Conservation (phyloP, 805 yeast species). For the Komagataella ulmi region DNA sequence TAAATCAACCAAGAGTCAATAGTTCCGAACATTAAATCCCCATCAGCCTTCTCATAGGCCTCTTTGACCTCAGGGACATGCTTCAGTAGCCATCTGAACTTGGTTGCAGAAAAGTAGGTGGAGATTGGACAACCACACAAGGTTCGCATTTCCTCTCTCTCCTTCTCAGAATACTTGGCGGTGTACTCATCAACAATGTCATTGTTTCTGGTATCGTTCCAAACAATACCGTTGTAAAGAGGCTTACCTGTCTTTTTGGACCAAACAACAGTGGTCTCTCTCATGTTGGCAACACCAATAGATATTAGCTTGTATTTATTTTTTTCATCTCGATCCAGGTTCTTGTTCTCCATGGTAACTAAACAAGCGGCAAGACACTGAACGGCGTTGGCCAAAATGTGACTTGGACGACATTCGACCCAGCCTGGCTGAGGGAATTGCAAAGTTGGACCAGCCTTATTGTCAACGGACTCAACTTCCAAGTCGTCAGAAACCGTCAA, state of each 20-base stretch:
- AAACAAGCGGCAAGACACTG: constrained; percentile 65
- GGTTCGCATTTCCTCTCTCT: constrained; percentile 42
- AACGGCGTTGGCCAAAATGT: constrained; percentile 65
- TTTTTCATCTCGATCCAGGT: constrained; percentile 21
- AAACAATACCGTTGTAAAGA: constrained; percentile 78
- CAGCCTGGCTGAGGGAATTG: constrained; percentile 76
- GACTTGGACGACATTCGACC: constrained; percentile 89
- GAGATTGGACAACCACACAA: constrained; percentile 80
- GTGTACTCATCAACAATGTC: constrained; percentile 53
- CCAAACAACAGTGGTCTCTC: constrained; percentile 91
- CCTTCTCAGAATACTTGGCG: constrained; percentile 36
- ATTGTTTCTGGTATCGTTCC: constrained; percentile 90
- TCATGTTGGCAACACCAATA: constrained; percentile 88
- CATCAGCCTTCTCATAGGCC: constrained; percentile 61
- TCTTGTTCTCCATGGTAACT: constrained; percentile 41
- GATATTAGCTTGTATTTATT: constrained; percentile 52
- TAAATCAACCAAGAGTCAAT: constrained; percentile 90
- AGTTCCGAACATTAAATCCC: constrained; percentile 78
- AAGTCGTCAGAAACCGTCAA: constrained; percentile 39
- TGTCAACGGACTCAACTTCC: constrained; percentile 47
- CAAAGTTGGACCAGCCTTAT: constrained; percentile 51
- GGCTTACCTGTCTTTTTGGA: constrained; percentile 73
- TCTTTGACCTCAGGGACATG: constrained; percentile 54
- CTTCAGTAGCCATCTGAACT: constrained; percentile 80
- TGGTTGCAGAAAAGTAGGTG: constrained; percentile 85